Percentiles rank a stretch among this genome's conserved stretches.
Evolutionary conservation across 2,329 filamentous ascomycete genomes (phyloP).

Genomic region (Ceratocystis variospora): DNA sequence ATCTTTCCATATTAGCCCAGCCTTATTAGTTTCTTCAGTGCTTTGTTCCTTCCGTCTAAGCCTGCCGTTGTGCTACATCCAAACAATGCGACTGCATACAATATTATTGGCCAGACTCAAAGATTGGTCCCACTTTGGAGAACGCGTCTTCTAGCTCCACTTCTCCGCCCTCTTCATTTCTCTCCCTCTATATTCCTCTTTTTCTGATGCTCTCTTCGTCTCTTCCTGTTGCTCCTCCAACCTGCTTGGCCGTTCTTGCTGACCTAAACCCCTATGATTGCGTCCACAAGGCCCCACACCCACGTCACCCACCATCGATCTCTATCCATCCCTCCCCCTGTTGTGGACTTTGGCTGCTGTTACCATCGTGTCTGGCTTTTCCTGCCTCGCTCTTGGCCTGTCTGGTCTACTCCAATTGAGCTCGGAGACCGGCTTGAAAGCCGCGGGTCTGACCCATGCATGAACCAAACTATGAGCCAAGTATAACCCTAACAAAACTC

Average conservation of each 20-base stretch:
- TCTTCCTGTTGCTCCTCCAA: background rate
- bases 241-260: background rate
- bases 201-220: background rate
- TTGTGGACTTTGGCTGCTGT: too few species aligned
- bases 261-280: background rate
- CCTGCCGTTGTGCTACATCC: conserved; percentile 3
- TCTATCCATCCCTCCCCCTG: too few species aligned
- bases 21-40: conserved; percentile 3
- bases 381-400: too few species aligned
- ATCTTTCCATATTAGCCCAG: background rate
- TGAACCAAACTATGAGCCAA: background rate
- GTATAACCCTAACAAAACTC: background rate
- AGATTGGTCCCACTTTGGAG: background rate
- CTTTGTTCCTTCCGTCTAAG: conserved; percentile 3
- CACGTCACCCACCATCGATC: too few species aligned
- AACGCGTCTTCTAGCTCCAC: background rate
- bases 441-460: too few species aligned
- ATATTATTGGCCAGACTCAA: background rate
- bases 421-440: too few species aligned
- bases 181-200: background rate
- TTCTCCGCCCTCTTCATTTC: background rate
- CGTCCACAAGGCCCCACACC: too few species aligned
- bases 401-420: too few species aligned
- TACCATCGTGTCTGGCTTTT: too few species aligned
- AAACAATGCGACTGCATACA: background rate